phyloP scores from a whole-genome alignment of 345 rosid genomes.

The Brassica carinata region DNA sequence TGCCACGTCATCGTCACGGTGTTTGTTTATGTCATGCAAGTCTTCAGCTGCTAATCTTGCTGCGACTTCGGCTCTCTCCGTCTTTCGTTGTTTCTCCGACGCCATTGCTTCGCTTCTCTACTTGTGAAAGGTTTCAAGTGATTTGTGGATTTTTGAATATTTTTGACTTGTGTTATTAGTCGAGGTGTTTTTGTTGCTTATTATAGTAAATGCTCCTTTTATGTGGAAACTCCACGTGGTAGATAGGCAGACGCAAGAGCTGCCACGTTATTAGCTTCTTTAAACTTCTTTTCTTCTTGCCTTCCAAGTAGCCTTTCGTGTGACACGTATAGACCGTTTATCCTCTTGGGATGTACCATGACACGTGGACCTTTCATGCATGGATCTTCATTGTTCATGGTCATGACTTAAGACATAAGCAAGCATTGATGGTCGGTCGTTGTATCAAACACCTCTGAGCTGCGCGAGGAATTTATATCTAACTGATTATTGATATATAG shows the following conservation, averaged over 20 bases:
- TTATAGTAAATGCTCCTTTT: constrained; percentile 19
- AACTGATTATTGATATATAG: background rate
- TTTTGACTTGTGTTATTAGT: background rate
- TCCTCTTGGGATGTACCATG: background rate
- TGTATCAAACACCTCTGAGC: background rate
- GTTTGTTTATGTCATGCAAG: constrained; percentile 47
- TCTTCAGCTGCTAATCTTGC: constrained; percentile 49
- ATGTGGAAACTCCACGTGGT: constrained; percentile 27
- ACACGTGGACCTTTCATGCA: constrained; percentile 32
- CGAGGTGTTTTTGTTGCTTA: constrained; percentile 15
- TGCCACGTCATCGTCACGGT: constrained; percentile 27
- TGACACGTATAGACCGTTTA: constrained; percentile 18
- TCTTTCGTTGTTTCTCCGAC: constrained; percentile 52
- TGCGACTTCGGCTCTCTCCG: constrained; percentile 58
- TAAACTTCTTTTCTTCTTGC: background rate
- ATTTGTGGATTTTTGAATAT: background rate
- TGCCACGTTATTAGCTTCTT: constrained; percentile 25
- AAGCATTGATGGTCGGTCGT: constrained; percentile 14
- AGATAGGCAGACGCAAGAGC: background rate
- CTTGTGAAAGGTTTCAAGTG: background rate
- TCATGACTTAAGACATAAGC: background rate
- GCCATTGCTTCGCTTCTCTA: constrained; percentile 45
- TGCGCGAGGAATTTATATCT: background rate
- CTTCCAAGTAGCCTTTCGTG: constrained; percentile 3
- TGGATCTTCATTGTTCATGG: constrained; percentile 9